Base-by-base conservation (phyloP, 176 grass and related monocot genomes). In the Alloteropsis semialata region DNA sequence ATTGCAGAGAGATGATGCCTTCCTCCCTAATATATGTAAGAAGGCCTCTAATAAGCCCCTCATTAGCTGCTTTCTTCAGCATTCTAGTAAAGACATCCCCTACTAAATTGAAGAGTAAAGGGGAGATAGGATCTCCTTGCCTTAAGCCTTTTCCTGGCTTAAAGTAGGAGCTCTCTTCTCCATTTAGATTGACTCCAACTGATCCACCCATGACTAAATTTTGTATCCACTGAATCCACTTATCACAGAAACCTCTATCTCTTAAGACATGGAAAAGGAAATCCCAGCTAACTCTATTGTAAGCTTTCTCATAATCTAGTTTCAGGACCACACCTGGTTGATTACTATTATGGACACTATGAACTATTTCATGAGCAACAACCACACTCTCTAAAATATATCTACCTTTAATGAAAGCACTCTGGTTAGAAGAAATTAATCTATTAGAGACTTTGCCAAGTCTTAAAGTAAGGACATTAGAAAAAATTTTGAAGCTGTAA, bases 191-290 rank as follows among this genome's bases (percentile, higher is more conserved):
- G 0, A 24, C 22, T 0, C 54, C 54, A 9, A 56, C 3, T 0
- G 54, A 56, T 0, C 54, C 54, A 2, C 22, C 54, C 0, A 10
- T 24, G 0, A 56, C 54, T 0, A 56, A 9, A 0, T n/a, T 8
- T 2, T 24, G 10, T n/a, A 56, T 56, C 54, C 54, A 56, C 0
- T 1, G 2, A 24, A 24, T 3, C 21, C 1, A 2, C 2, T 0
- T 9, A 10, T 21, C 7, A 10, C 3, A 3, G n/a, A 56, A 56
- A 0, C 5, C 5, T 11, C 54, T n/a, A n/a, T n/a, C n/a, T n/a
- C n/a, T n/a, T n/a, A n/a, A n/a, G n/a, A n/a, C n/a, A n/a, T 10
- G 3, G 2, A 2, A 10, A 0, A 3, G 0, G 24, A 11, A 6
- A 56, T n/a, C 4, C 24, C 21, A 56, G 5, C 5, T 5, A 2